Evolutionary conservation across 2,329 filamentous ascomycete genomes (phyloP), one percentile per base, ranked within the genome.

Genomic region (Xylariales sp.): DNA sequence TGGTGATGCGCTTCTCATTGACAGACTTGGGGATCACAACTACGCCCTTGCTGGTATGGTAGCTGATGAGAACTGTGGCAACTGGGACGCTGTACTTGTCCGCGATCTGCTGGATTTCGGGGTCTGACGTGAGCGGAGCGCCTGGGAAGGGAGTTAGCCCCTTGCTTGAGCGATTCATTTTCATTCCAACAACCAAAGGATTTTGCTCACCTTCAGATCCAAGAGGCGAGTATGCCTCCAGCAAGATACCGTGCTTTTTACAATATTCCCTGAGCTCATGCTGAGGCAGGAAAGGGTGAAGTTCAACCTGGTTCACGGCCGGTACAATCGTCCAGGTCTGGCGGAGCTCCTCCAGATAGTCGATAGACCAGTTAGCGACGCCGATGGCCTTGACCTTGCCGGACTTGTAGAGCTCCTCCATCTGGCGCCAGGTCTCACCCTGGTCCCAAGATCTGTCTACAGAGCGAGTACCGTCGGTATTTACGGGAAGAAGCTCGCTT

Each of bases 311-410:
- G 61, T 75, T 74, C 40, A 74, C 62, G n/a, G 62, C 49, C 1
- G 72, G 72, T 45, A 62, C 65, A 52, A 76, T 63, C 45, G 38
- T 47, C 40, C 49, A 49, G 5, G 40, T 48, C 24, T 47, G 48
- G 16, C 77, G 62, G 14, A 82, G 63, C 40, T 73, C 57, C 50
- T 80, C 63, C 24, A 82, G 69, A 33, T 68, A 68, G n/a, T 61
- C 51, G 29, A 68, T 61, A 21, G 69, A 73, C 59, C 70, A 81
- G 63, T 81, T 81, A 45, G 70, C 74, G 24, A 81, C 70, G 18
- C 77, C 77, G 39, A 82, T 79, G 35, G 71, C 67, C 44, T 68
- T 67, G 16, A 70, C 66, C 56, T 78, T 78, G 45, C 72, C 71
- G 27, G 67, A 65, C 30, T 61, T 57, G 7, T 73, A 62, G n/a